Evolutionary conservation across 805 yeast genomes (phyloP).

Genomic region (Phaffomyces opuntiae): DNA sequence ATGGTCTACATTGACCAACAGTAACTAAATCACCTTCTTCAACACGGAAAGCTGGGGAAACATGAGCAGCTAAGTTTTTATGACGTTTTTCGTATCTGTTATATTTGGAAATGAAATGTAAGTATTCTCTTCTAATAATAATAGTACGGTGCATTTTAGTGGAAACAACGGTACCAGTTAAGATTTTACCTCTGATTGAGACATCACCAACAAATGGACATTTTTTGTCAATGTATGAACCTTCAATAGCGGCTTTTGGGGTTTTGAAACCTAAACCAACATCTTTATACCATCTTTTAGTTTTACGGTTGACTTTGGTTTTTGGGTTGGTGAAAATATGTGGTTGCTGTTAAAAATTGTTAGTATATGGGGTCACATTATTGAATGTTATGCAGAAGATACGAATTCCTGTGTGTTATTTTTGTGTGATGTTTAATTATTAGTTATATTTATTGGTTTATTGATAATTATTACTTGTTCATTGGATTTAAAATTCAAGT

Average conservation of each 20-base stretch:
- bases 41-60: conserved; percentile 99
- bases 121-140: conserved; percentile 99
- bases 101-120: conserved; percentile 99
- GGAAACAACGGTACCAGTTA: conserved; percentile 99
- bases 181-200: conserved; percentile 99
- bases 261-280: conserved; percentile 99
- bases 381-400: too few species aligned
- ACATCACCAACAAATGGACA: conserved; percentile 98
- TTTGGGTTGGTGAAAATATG: conserved; percentile 99
- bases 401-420: too few species aligned
- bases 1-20: conserved; percentile 99
- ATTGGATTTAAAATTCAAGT: too few species aligned
- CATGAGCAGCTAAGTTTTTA: conserved; percentile 99
- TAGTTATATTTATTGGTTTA: too few species aligned
- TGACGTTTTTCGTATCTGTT: conserved; percentile 99
- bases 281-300: conserved; percentile 99
- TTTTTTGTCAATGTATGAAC: conserved; percentile 99
- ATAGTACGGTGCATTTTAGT: conserved; percentile 99
- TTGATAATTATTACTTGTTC: too few species aligned
- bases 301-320: conserved; percentile 96
- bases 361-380: conserved; percentile 24
- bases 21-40: conserved; percentile 98
- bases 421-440: too few species aligned
- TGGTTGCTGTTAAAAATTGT: conserved; percentile 73
- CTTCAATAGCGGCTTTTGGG: conserved; percentile 97